Conservation (phyloP, 169 alveolate species). For the Theileria sp. region DNA sequence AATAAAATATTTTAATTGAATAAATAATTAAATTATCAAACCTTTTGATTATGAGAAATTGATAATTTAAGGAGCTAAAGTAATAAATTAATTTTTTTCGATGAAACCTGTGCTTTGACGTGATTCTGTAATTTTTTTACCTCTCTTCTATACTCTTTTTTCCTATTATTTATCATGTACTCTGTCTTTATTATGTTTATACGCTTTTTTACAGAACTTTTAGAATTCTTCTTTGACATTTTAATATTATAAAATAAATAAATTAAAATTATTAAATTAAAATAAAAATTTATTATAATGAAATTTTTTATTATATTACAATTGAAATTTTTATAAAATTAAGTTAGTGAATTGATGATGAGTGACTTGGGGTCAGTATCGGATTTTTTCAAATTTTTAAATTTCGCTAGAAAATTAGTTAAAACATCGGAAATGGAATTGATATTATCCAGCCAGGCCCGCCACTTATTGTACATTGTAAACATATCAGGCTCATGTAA, state of each 20-base stretch:
- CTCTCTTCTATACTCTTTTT: constrained; percentile 30
- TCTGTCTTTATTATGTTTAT: constrained; percentile 42
- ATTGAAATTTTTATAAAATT: too few species aligned
- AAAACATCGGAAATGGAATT: neutral
- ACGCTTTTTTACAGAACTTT: constrained; percentile 36
- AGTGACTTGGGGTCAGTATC: too few species aligned
- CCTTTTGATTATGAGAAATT: too few species aligned
- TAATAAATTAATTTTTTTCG: neutral
- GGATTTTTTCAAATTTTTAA: neutral
- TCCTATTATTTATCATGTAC: constrained; percentile 26
- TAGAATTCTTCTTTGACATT: constrained; percentile 59
- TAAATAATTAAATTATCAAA: too few species aligned
- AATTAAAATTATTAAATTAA: neutral
- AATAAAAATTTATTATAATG: too few species aligned
- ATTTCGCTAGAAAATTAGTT: neutral
- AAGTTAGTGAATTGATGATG: too few species aligned
- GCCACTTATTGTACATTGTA: constrained; percentile 41
- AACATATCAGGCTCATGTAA: constrained; percentile 65
- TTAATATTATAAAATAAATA: neutral
- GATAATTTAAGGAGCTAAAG: neutral
- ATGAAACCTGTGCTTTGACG: constrained; percentile 30
- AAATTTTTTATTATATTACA: too few species aligned
- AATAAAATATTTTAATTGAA: too few species aligned
- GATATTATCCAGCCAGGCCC: constrained; percentile 50
- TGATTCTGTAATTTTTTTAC: constrained; percentile 27